phyloP scores from a whole-genome alignment of 495 filamentous ascomycete species.

The Aspergillus affinis region DNA sequence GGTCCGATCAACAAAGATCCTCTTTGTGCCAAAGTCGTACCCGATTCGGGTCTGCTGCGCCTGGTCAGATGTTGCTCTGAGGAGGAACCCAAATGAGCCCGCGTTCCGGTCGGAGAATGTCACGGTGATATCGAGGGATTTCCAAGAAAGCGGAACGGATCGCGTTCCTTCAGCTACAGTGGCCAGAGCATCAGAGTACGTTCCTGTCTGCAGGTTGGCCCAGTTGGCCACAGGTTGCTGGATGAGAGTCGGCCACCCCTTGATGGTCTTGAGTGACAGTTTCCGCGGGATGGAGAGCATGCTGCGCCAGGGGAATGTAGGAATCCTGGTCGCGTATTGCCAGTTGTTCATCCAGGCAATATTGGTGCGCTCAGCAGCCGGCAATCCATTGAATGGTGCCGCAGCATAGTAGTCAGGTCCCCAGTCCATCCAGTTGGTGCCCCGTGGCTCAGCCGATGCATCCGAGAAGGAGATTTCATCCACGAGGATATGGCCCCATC shows the following conservation, averaged over 20 bases:
- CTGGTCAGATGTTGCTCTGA: constrained; percentile 1
- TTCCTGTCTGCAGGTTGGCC: too few species aligned
- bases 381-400: constrained; percentile 49
- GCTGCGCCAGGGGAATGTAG: constrained; percentile 49
- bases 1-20: constrained; percentile 31
- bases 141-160: too few species aligned
- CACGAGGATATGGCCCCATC: background rate
- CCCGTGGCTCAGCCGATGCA: background rate
- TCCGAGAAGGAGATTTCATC: background rate
- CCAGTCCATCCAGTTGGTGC: constrained; percentile 48
- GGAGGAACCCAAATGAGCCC: constrained; percentile 27
- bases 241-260: constrained; percentile 17
- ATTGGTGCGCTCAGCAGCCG: constrained; percentile 35
- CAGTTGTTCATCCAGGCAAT: constrained; percentile 63
- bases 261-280: constrained; percentile 30
- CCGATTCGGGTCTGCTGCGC: constrained; percentile 39
- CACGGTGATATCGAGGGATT: background rate
- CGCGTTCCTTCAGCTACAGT: too few species aligned
- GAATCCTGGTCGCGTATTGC: constrained; percentile 46
- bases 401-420: constrained; percentile 62
- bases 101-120: constrained; percentile 20
- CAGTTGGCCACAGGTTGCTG: constrained; percentile 30
- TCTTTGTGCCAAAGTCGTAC: constrained; percentile 42
- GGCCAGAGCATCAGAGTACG: too few species aligned
- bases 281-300: constrained; percentile 46